Conservation (phyloP, 805 yeast species). For the Clavispora carvajalis region DNA sequence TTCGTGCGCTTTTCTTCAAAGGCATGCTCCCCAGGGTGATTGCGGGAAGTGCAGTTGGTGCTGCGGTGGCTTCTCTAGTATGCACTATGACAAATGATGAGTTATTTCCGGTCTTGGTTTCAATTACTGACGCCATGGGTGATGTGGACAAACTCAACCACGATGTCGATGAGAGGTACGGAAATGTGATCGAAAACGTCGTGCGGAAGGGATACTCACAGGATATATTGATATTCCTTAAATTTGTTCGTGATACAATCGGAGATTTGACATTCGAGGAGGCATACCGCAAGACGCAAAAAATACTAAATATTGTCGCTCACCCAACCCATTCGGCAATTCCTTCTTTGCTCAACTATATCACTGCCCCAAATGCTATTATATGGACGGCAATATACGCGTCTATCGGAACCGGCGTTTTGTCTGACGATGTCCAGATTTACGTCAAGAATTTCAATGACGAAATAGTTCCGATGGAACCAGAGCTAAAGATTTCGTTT, state of each 20-base stretch:
- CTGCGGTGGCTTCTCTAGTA: conserved; percentile 81
- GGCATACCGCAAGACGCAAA: conserved; percentile 73
- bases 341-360: conserved; percentile 75
- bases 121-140: conserved; percentile 37
- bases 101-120: conserved; percentile 41
- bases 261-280: conserved; percentile 92
- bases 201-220: conserved; percentile 79
- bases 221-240: conserved; percentile 73
- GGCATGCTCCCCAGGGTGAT: conserved; percentile 78
- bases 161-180: conserved; percentile 55
- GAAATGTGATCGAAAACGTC: conserved; percentile 70
- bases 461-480: conserved; percentile 46
- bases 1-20: conserved; percentile 71
- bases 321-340: conserved; percentile 71
- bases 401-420: conserved; percentile 68
- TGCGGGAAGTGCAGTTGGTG: conserved; percentile 92
- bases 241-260: conserved; percentile 67
- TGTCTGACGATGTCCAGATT: conserved; percentile 49
- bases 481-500: conserved; percentile 39
- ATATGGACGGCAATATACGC: conserved; percentile 83
- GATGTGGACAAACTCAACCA: conserved; percentile 44
- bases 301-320: conserved; percentile 76
- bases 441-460: conserved; percentile 61
- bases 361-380: conserved; percentile 88
- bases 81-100: conserved; percentile 71